A percentile compares a stretch with the other conserved stretches of the same genome.
Conservation (phyloP, 257 asterid genomes). For the Solanum dulcamara region DNA sequence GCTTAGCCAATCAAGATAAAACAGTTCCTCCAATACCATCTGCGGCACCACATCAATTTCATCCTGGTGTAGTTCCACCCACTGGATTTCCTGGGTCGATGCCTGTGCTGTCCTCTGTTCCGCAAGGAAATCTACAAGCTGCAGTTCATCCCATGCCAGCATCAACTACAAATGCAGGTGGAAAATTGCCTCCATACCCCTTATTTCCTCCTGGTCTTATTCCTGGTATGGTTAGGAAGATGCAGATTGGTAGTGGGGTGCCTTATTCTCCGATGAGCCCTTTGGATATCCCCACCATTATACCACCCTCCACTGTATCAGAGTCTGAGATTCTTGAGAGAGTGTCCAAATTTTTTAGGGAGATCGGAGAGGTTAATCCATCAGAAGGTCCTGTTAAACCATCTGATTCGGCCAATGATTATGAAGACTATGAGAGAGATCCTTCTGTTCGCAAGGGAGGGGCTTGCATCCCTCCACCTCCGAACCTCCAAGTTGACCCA, state of each 20-base stretch:
- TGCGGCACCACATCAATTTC: constrained; percentile 49
- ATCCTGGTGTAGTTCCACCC: constrained; percentile 39
- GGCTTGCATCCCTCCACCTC: constrained; percentile 84
- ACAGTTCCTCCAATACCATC: constrained; percentile 39
- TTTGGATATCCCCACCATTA: constrained; percentile 77
- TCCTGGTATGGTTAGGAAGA: constrained; percentile 95
- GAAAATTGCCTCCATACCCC: constrained; percentile 73
- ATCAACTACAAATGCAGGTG: constrained; percentile 29
- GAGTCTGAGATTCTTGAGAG: constrained; percentile 76
- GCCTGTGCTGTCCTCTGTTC: constrained; percentile 36
- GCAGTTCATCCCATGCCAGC: constrained; percentile 19
- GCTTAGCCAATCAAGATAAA: constrained; percentile 40
- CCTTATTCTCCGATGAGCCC: constrained; percentile 97
- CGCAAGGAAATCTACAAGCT: constrained; percentile 35
- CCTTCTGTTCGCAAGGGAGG: constrained; percentile 61
- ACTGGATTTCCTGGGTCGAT: constrained; percentile 32
- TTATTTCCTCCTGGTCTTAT: constrained; percentile 91
- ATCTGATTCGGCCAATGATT: constrained; percentile 37
- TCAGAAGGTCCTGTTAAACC: constrained; percentile 77
- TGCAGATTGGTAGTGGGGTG: constrained; percentile 98
- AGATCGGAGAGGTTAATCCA: constrained; percentile 85
- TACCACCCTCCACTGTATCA: constrained; percentile 68
- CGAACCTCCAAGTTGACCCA: constrained; percentile 48
- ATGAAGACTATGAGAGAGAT: constrained; percentile 62
- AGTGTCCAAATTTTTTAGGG: constrained; percentile 78